A percentile compares a stretch with the other conserved stretches of the same genome.
These are phyloP conservation scores for Penicillium steckii DNA, from an alignment of 495 filamentous ascomycete species.

Conservation along the genomic window DNA sequence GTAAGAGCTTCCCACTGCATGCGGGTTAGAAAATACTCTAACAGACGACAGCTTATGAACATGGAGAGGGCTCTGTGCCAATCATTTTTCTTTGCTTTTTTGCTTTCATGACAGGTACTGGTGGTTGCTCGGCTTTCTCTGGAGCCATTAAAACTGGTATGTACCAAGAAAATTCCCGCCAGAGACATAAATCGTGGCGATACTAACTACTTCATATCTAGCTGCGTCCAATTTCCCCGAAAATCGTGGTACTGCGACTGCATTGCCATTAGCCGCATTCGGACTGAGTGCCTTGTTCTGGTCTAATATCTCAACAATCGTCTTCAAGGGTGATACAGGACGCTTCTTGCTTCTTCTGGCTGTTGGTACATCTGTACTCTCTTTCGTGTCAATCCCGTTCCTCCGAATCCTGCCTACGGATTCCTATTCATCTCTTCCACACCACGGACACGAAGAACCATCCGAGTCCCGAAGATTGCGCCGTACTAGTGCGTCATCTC, in stretches of 20 bases:
- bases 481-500: slow-evolving; percentile 46
- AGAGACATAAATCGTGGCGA: neutral
- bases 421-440: slow-evolving; percentile 65
- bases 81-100: slow-evolving; percentile 76
- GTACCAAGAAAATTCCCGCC: neutral
- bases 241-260: slow-evolving; percentile 90
- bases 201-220: slow-evolving; percentile 11
- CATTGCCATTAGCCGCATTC: slow-evolving; percentile 88
- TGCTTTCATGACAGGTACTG: slow-evolving; percentile 78
- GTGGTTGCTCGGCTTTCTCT: slow-evolving; percentile 82
- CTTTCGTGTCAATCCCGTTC: slow-evolving; percentile 75
- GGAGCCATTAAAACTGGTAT: slow-evolving; percentile 77
- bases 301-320: slow-evolving; percentile 68
- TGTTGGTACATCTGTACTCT: slow-evolving; percentile 72
- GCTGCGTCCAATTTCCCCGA: slow-evolving; percentile 91
- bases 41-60: slow-evolving; percentile 42
- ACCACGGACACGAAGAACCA: slow-evolving; percentile 34
- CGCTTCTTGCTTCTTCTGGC: slow-evolving; percentile 78
- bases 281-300: slow-evolving; percentile 97
- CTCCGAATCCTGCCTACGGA: slow-evolving; percentile 65
- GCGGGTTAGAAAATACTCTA: neutral
- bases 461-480: slow-evolving; percentile 59
- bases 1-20: slow-evolving; percentile 32
- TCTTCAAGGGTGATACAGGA: slow-evolving; percentile 82
- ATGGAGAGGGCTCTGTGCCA: slow-evolving; percentile 56